Evolutionary conservation across 2,329 filamentous ascomycete genomes (phyloP), one percentile per base, ranked within the genome.

Genomic region (Penicillium rolfsii): DNA sequence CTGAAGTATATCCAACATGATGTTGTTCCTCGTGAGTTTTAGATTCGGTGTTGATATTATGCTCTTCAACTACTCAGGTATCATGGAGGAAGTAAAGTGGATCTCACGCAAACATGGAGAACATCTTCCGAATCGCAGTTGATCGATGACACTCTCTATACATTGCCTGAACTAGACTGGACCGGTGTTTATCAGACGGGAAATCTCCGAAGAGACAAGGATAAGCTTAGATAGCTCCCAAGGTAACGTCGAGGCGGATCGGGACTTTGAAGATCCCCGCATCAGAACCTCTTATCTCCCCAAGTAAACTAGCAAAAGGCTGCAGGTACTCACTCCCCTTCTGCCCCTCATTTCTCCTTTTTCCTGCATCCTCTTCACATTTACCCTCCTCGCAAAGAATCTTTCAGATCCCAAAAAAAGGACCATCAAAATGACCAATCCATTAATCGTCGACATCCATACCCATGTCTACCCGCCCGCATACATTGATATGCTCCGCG

Each of bases 401-500:
- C 41, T 22, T 5, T 26, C 26, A 22, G 16, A 5, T 22, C 19
- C 19, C 19, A n/a, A 16, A 9, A 14, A 33, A 45, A 45, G 33
- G 24, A 30, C 14, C 11, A 16, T 41, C 19, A 66, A 35, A 36
- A 70, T 67, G 61, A 65, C 63, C 30, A 66, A 65, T 46, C 77
- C 80, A 64, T 73, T 80, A 26, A 78, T 84, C 60, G 82, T 88
- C 54, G 85, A 88, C 70, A 79, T 88, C 52, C 86, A 88, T 73
- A 87, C 85, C 7, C 86, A 88, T 77, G 80, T 88, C 70, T 88
- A 88, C 69, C 85, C 85, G 1, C 84, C 83, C 7, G 80, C 82
- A 33, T 87, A 85, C 72, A 83, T 87, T 75, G 75, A 80, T 55
- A 81, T 88, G 52, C 80, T 88, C 11, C 81, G 83, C 41, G 78